Evolutionary conservation across 1,139 yeast genomes (phyloP), one percentile per base, ranked within the genome.

Genomic region (Sugiyamaella paludigena): DNA sequence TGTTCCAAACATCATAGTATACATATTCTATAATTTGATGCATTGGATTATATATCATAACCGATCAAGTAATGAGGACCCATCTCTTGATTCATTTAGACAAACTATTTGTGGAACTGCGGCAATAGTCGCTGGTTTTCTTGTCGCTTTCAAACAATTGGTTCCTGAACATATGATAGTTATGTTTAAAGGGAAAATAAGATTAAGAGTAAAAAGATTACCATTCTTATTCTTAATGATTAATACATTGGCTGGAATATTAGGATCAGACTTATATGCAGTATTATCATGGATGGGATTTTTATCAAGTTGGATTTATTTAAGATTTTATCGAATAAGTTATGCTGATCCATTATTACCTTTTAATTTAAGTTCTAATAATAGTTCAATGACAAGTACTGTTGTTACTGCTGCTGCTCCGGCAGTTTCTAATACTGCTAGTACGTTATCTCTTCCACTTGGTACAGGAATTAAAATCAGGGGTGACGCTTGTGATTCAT

Each of bases 401-500:
- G 36, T 36, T 13, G 33, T 48, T 12, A 13, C 46, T n/a, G 12
- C 31, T 16, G 4, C 26, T 4, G 6, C 27, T 16, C 15, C 8
- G n/a, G 33, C 16, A 11, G 15, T 15, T n/a, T 26, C 43, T 4
- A 38, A 28, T 34, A 13, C 27, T 8, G 27, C 34, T 16, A 19
- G 39, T 10, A 26, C 13, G 12, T 12, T 38, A 24, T 30, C 39
- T 19, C 24, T 19, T 19, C 24, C 24, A 19, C 5, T 19, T 19
- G 24, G 24, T 19, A 19, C 24, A 19, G 55, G 64, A 11, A 63
- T 73, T n/a, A 64, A 73, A n/a, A 66, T 81, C 28, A 68, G 76
- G 36, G 97, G 97, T 42, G 96, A 89, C 66, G 95, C 96, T 0
- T 83, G 94, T 0, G 96, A 89, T 59, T 84, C 94, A 0, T 91